phyloP scores from a whole-genome alignment of 2,329 filamentous ascomycete genomes.

The Xylaria hypoxylon region DNA sequence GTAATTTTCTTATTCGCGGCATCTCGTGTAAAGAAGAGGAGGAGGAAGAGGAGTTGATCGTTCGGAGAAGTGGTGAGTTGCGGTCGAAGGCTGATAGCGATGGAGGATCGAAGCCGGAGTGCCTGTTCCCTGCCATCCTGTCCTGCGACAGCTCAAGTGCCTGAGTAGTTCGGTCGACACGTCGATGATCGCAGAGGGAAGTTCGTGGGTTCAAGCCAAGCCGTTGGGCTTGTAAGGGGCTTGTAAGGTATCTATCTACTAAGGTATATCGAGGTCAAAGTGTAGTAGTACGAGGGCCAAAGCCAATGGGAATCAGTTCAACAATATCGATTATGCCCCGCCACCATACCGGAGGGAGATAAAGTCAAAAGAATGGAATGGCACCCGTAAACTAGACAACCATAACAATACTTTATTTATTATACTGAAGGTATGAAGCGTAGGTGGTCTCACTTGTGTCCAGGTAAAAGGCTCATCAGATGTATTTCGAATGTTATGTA shows the following conservation, averaged over 20 bases:
- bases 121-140: slow-evolving; percentile 32
- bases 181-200: neutral
- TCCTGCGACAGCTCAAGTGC: slow-evolving; percentile 1
- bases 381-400: neutral
- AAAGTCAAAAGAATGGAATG: neutral
- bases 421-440: neutral
- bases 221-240: slow-evolving; percentile 10
- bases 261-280: neutral
- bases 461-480: neutral
- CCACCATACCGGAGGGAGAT: slow-evolving; percentile 19
- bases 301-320: slow-evolving; percentile 25
- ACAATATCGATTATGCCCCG: slow-evolving; percentile 25
- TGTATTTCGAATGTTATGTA: neutral
- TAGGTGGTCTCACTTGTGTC: neutral
- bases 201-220: slow-evolving; percentile 14
- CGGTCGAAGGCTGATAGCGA: slow-evolving; percentile 19
- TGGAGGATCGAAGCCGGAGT: slow-evolving; percentile 16
- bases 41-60: slow-evolving; percentile 48
- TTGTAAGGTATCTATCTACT: slow-evolving; percentile 6
- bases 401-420: neutral
- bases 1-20: slow-evolving; percentile 61
- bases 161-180: neutral
- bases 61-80: slow-evolving; percentile 32
- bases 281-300: slow-evolving; percentile 11
- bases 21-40: slow-evolving; percentile 54